phyloP scores from a whole-genome alignment of 2,329 filamentous ascomycete genomes.

The Exophiala aquamarina region DNA sequence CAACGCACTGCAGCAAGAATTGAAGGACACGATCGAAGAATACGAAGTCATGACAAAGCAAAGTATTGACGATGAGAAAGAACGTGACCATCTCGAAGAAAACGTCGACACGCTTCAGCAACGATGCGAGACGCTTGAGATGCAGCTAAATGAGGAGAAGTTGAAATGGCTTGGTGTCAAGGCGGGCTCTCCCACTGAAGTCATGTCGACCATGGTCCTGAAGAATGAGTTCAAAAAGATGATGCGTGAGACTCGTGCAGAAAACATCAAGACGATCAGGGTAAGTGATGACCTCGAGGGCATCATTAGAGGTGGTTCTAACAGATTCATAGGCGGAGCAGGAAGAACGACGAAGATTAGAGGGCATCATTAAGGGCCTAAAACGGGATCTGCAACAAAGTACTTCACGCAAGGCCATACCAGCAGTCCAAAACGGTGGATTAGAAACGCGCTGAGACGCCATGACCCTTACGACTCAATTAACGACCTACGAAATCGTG shows the following conservation, averaged over 20 bases:
- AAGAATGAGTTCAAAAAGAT: slow-evolving; percentile 78
- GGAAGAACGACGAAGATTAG: slow-evolving; percentile 68
- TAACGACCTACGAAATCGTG: slow-evolving; percentile 1
- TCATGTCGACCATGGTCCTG: slow-evolving; percentile 67
- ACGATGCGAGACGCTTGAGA: slow-evolving; percentile 63
- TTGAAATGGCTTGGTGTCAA: slow-evolving; percentile 65
- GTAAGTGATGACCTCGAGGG: slow-evolving; percentile 46
- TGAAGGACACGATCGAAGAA: slow-evolving; percentile 66
- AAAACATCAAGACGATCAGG: slow-evolving; percentile 64
- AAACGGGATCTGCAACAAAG: slow-evolving; percentile 40
- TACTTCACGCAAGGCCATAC: slow-evolving; percentile 7
- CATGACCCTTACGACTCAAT: slow-evolving; percentile 1
- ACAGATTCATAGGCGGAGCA: slow-evolving; percentile 60
- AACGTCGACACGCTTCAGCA: slow-evolving; percentile 65
- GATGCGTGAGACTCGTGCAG: slow-evolving; percentile 70
- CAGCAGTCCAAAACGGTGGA: not conserved
- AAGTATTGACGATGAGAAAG: slow-evolving; percentile 69
- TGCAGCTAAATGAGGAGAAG: slow-evolving; percentile 65
- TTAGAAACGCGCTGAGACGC: slow-evolving; percentile 2
- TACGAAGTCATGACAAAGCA: slow-evolving; percentile 70
- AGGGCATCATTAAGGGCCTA: slow-evolving; percentile 58
- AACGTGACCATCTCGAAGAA: slow-evolving; percentile 64
- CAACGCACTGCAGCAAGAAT: slow-evolving; percentile 61
- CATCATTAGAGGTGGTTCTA: slow-evolving; percentile 9
- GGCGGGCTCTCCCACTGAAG: slow-evolving; percentile 46